These are phyloP conservation scores for Ambrosia trifida DNA, from an alignment of 129 eudicot genomes.

Conservation along the genomic window DNA sequence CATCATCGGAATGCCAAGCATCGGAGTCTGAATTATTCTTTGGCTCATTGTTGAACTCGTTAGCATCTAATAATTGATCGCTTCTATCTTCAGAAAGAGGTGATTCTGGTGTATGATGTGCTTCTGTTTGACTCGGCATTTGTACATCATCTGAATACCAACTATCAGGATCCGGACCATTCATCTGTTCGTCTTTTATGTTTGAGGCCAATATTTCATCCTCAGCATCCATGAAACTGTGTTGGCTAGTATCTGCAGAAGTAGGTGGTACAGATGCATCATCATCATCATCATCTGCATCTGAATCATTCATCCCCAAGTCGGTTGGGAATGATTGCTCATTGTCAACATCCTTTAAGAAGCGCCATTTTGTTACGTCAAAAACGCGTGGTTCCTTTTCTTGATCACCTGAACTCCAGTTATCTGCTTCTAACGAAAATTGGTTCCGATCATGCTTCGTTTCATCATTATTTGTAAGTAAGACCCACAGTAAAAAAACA, in stretches of 20 bases:
- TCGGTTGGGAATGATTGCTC: neutral
- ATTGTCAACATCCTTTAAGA: neutral
- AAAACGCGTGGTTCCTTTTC: constrained; percentile 2
- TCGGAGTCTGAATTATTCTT: constrained; percentile 20
- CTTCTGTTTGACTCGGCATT: too few species aligned
- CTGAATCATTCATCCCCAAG: constrained; percentile 1
- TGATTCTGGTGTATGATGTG: too few species aligned
- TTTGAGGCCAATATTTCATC: neutral
- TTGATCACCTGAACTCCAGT: constrained; percentile 22
- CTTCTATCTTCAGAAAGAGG: too few species aligned
- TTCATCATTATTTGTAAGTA: constrained; percentile 33
- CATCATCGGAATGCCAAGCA: constrained; percentile 35
- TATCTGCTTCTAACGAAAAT: constrained; percentile 9
- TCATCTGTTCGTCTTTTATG: neutral
- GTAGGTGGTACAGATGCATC: neutral
- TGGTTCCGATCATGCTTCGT: too few species aligned
- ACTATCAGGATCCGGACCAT: neutral
- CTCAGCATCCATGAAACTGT: neutral
- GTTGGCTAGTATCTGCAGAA: constrained; percentile 10
- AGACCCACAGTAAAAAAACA: too few species aligned
- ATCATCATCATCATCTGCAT: neutral
- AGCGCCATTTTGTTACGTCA: neutral
- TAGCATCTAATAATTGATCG: neutral
- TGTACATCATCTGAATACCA: constrained; percentile 14
- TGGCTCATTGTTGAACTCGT: constrained; percentile 11